Conservation (phyloP, 108 stramenopile species). For the Fistulifera pelliculosa region DNA sequence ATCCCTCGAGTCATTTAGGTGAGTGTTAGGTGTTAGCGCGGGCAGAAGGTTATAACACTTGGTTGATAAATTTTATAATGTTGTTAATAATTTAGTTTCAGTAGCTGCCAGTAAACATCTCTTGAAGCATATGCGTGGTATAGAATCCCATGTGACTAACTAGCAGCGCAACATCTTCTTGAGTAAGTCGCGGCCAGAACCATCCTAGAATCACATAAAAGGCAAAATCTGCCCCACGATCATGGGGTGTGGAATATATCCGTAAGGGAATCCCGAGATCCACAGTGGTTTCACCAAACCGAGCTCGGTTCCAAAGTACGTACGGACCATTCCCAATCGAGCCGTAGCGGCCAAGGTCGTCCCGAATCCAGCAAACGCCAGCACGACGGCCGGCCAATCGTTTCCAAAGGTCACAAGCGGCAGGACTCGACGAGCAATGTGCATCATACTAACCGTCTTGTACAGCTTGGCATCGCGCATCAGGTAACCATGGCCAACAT, state of each 20-base stretch:
- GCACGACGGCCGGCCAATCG: slow-evolving; percentile 26
- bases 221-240: slow-evolving; percentile 44
- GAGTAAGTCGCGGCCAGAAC: slow-evolving; percentile 17
- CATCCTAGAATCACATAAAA: slow-evolving; percentile 22
- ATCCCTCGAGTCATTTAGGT: too few species aligned
- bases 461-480: slow-evolving; percentile 46
- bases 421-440: slow-evolving; percentile 30
- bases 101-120: slow-evolving; percentile 46
- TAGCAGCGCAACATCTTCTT: slow-evolving; percentile 24
- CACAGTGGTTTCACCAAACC: slow-evolving; percentile 44
- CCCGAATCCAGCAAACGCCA: slow-evolving; percentile 31
- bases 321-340: slow-evolving; percentile 47
- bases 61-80: too few species aligned
- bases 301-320: slow-evolving; percentile 49
- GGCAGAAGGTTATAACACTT: too few species aligned
- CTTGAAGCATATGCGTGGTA: slow-evolving; percentile 42
- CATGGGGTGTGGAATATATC: slow-evolving; percentile 51
- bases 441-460: slow-evolving; percentile 34
- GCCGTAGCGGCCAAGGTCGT: slow-evolving; percentile 40
- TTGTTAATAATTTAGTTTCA: background rate
- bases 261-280: slow-evolving; percentile 46
- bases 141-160: slow-evolving; percentile 35
- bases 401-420: slow-evolving; percentile 26
- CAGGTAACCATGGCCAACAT: slow-evolving; percentile 35
- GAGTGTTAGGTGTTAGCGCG: too few species aligned